Evolutionary conservation across 257 asterid species (phyloP).

Genomic region (Mentha longifolia): DNA sequence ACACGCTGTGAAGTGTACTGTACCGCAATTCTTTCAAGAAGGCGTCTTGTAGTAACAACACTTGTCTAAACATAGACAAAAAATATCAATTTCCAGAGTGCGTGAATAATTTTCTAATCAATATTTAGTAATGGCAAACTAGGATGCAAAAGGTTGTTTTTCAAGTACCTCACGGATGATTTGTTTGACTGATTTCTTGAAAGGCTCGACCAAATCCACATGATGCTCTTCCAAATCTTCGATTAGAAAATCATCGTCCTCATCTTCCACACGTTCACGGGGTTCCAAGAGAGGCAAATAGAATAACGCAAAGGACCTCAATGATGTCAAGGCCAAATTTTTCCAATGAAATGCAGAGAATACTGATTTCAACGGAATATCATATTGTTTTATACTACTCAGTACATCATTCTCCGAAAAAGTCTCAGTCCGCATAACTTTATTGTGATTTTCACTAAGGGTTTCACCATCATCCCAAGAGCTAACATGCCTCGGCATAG

Average conservation of each 20-base stretch:
- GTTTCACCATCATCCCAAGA: conserved; percentile 61
- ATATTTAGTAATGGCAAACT: background rate
- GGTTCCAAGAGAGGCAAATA: conserved; percentile 94
- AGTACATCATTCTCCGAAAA: conserved; percentile 45
- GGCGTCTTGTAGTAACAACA: conserved; percentile 77
- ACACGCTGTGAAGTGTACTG: conserved; percentile 79
- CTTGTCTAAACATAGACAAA: conserved; percentile 53
- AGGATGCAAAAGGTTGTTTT: background rate
- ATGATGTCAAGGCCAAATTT: conserved; percentile 63
- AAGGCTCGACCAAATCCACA: conserved; percentile 73
- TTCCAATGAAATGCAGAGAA: conserved; percentile 92
- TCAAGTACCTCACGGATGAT: conserved; percentile 75
- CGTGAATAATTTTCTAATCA: background rate
- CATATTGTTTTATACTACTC: conserved; percentile 59
- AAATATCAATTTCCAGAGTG: background rate
- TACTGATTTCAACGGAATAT: conserved; percentile 69
- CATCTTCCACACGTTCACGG: conserved; percentile 57
- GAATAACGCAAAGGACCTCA: conserved; percentile 76
- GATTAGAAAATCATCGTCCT: conserved; percentile 70
- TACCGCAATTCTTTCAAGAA: conserved; percentile 85
- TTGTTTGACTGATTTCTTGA: conserved; percentile 88
- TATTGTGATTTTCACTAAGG: conserved; percentile 51
- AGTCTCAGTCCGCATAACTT: conserved; percentile 38
- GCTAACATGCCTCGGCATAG: conserved; percentile 36
- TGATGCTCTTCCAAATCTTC: conserved; percentile 54